Conservation (phyloP, 495 filamentous ascomycete genomes). For the Chaetomidium leptoderma region DNA sequence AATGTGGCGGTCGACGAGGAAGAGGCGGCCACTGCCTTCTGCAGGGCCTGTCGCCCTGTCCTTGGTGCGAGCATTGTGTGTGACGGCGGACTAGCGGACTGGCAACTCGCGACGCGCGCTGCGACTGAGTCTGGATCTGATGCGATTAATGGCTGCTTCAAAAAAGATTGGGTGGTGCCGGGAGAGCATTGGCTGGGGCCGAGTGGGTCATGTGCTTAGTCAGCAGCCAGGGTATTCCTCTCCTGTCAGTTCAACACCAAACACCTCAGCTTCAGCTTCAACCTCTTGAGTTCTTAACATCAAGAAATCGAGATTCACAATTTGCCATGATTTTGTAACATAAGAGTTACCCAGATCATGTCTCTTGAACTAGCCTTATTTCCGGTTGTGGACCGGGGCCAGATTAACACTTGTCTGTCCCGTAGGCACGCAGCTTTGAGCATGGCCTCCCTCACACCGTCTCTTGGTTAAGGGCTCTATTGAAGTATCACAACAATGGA, state of each 20-base stretch:
- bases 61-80: constrained; percentile 48
- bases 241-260: background rate
- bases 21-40: constrained; percentile 33
- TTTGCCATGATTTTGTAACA: too few species aligned
- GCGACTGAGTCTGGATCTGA: background rate
- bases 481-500: background rate
- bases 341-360: too few species aligned
- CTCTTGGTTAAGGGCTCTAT: background rate
- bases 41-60: constrained; percentile 39
- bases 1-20: constrained; percentile 42
- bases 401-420: too few species aligned
- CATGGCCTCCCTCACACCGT: too few species aligned
- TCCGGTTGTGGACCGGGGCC: too few species aligned
- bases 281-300: too few species aligned
- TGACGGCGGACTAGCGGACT: constrained; percentile 12
- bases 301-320: too few species aligned
- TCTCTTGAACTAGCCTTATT: too few species aligned
- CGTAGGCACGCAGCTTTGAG: too few species aligned
- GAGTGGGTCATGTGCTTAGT: constrained; percentile 9
- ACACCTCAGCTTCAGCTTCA: too few species aligned
- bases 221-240: background rate
- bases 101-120: constrained; percentile 17
- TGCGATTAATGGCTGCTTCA: constrained; percentile 1
- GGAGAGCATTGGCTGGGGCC: constrained; percentile 3
- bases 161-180: constrained; percentile 14